Conservation (phyloP, 805 yeast genomes). For the Candida manassasensis region DNA sequence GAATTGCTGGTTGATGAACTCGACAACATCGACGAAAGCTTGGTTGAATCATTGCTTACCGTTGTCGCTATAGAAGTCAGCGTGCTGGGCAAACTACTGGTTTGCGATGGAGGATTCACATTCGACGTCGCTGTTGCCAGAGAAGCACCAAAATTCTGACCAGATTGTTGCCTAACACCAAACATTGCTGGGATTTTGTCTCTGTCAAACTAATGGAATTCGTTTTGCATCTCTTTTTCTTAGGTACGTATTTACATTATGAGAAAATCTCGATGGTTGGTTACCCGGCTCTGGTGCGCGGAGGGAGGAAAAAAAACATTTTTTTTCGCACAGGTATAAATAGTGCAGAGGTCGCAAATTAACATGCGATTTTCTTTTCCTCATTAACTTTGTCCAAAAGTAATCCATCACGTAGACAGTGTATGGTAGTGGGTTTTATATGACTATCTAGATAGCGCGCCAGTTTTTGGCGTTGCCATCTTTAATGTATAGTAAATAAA, state of each 20-base stretch:
- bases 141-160: slow-evolving; percentile 2
- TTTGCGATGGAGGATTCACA: not conserved
- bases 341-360: not conserved
- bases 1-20: slow-evolving; percentile 10
- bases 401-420: slow-evolving; percentile 69
- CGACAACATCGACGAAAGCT: not conserved
- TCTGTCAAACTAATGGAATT: too few species aligned
- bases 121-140: slow-evolving; percentile 1
- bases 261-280: not conserved
- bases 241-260: too few species aligned
- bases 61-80: not conserved
- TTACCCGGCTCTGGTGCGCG: slow-evolving; percentile 4
- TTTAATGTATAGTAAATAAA: slow-evolving; percentile 5
- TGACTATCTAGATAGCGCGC: slow-evolving; percentile 8
- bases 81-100: not conserved
- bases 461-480: slow-evolving; percentile 28
- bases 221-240: too few species aligned
- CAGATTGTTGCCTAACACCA: not conserved
- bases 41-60: not conserved
- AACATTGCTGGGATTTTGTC: too few species aligned
- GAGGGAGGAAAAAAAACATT: not conserved
- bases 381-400: slow-evolving; percentile 61
- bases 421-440: slow-evolving; percentile 30
- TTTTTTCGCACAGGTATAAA: slow-evolving; percentile 2
- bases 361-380: slow-evolving; percentile 12